These are phyloP conservation scores for Claviceps maximensis DNA, from an alignment of 2,329 filamentous ascomycete genomes.

Conservation along the genomic window DNA sequence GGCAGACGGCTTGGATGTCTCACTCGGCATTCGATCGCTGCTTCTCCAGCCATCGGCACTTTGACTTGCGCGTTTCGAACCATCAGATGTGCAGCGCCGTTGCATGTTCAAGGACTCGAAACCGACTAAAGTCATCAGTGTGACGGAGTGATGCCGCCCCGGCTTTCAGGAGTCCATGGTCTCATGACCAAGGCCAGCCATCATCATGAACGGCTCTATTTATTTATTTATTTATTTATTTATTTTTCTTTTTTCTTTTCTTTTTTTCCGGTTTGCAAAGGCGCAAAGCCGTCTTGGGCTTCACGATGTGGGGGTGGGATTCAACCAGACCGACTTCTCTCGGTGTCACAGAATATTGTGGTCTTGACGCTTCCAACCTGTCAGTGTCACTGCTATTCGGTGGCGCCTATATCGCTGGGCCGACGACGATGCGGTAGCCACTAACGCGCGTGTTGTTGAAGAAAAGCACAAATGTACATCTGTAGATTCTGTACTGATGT, in stretches of 20 bases:
- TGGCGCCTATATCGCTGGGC: neutral
- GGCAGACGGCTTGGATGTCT: neutral
- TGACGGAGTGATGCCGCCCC: neutral
- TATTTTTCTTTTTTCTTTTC: too few species aligned
- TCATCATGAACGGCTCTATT: neutral
- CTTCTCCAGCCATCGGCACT: neutral
- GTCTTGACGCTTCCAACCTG: neutral
- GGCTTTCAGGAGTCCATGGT: neutral
- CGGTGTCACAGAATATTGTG: neutral
- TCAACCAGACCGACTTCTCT: neutral
- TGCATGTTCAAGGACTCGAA: neutral
- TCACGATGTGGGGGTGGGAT: neutral
- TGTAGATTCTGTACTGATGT: neutral
- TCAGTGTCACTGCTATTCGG: neutral
- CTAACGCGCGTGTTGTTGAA: neutral
- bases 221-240: too few species aligned
- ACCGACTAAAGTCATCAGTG: neutral
- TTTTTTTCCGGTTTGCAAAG: too few species aligned
- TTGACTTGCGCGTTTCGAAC: neutral
- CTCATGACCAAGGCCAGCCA: neutral
- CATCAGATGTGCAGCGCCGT: neutral
- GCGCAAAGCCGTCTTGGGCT: neutral
- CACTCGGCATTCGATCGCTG: neutral
- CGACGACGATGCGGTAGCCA: neutral
- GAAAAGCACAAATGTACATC: neutral